These are phyloP conservation scores for Phytophthora capsici DNA, from an alignment of 352 stramenopile genomes.

Conservation along the genomic window DNA sequence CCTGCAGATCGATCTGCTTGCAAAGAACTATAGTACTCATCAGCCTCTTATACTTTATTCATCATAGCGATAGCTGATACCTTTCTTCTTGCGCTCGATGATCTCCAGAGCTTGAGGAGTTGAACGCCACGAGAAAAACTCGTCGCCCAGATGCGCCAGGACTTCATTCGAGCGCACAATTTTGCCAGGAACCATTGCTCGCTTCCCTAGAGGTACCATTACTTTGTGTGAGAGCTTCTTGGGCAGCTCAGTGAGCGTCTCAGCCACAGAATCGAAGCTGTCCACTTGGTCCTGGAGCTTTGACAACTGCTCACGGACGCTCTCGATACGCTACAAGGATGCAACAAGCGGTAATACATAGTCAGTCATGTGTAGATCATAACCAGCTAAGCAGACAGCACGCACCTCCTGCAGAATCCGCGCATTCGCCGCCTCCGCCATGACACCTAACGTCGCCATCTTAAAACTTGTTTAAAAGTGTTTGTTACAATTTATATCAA, in stretches of 20 bases:
- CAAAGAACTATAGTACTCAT: constrained; percentile 41
- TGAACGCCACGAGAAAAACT: constrained; percentile 85
- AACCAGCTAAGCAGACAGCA: not conserved
- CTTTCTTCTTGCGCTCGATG: constrained; percentile 82
- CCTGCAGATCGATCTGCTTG: constrained; percentile 61
- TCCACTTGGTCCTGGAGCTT: constrained; percentile 63
- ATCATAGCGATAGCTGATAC: constrained; percentile 30
- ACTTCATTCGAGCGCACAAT: constrained; percentile 89
- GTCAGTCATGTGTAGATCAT: not conserved
- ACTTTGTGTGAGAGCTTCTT: constrained; percentile 82
- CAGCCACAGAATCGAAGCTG: constrained; percentile 57
- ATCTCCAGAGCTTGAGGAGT: constrained; percentile 62
- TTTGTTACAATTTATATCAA: constrained; percentile 1
- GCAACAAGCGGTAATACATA: not conserved
- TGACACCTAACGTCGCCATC: constrained; percentile 37
- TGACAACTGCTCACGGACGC: constrained; percentile 53
- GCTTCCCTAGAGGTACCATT: constrained; percentile 87
- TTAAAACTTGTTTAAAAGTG: not conserved
- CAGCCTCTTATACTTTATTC: not conserved
- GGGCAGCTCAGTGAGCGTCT: constrained; percentile 69
- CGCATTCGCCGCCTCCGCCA: constrained; percentile 57
- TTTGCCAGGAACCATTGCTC: constrained; percentile 82
- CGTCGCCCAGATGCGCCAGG: constrained; percentile 78
- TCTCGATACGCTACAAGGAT: constrained; percentile 58
- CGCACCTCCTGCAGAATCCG: constrained; percentile 68